Base-by-base conservation (phyloP, 1,139 yeast species). In the Pichia sp. region DNA sequence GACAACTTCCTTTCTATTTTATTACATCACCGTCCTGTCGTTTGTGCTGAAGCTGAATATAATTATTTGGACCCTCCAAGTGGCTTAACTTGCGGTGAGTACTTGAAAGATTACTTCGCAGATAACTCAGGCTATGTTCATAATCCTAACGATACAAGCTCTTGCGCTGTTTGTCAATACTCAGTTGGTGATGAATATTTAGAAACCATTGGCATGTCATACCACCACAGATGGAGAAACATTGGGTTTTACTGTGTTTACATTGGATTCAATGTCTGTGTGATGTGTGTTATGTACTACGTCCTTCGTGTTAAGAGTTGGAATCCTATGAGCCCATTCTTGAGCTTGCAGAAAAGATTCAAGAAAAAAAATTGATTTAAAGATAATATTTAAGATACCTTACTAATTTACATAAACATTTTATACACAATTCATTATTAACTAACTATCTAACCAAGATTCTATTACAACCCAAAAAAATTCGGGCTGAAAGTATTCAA, bases 231-330 rank as follows among this genome's bases (percentile, higher is more conserved):
- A 52, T 84, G 89, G 88, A 78, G 90, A 74, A 83, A 85, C 64
- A 56, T 84, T 57, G 91, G 91, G 17, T 73, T 85, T 56, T 73
- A 74, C 61, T 79, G 79, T 72, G 84, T 71, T n/a, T 85, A 80
- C 66, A 74, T 81, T 56, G 56, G 71, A 20, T 84, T 84, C 74
- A 84, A 85, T 64, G 16, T 63, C 4, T 45, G 46, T 40, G 43
- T 50, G 3, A 59, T 60, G 63, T 20, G 57, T 34, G 34, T 30
- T 4, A 12, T 54, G 9, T 60, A 59, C 50, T 59, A 49, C 20
- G 8, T 53, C 27, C 48, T 56, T 38, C 50, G 58, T 52, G 46
- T 56, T 9, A 56, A 46, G 34, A 30, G 50, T 16, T 36, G 33
- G 17, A 54, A 47, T 20, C 49, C 50, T 6, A 8, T 36, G 1